phyloP scores from a whole-genome alignment of 2,329 filamentous ascomycete species.

The Chrysoporthe austroafricana region DNA sequence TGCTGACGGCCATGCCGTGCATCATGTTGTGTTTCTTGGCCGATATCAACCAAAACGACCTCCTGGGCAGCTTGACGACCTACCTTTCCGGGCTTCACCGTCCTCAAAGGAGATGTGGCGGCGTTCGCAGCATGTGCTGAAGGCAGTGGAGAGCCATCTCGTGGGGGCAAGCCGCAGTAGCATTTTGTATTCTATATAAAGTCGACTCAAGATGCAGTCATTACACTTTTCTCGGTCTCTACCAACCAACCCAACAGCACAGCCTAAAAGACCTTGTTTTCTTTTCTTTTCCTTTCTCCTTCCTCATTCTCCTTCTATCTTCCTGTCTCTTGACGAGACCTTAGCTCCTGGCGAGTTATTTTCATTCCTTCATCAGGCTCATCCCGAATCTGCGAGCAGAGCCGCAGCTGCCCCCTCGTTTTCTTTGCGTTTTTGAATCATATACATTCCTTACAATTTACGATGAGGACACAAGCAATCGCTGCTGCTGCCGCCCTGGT shows the following conservation, averaged over 20 bases:
- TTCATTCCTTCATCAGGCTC: slow-evolving; percentile 8
- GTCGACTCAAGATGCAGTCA: not conserved
- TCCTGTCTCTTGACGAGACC: slow-evolving; percentile 21
- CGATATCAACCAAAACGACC: not conserved
- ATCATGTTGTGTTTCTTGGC: not conserved
- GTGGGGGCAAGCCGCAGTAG: not conserved
- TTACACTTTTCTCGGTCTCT: not conserved
- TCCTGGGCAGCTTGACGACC: not conserved
- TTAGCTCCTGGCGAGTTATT: slow-evolving; percentile 20
- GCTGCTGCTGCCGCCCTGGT: slow-evolving; percentile 6
- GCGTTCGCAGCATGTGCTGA: not conserved
- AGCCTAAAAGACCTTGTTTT: not conserved
- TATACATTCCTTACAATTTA: not conserved
- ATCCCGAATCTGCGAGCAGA: slow-evolving; percentile 1
- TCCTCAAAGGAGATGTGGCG: not conserved
- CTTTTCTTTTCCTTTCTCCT: not conserved
- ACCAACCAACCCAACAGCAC: not conserved
- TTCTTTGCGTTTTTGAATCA: not conserved
- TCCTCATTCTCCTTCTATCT: not conserved
- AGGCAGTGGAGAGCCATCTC: not conserved
- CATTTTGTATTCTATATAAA: not conserved
- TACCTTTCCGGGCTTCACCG: not conserved
- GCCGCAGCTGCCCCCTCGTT: not conserved
- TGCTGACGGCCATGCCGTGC: slow-evolving; percentile 2
- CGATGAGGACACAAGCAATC: slow-evolving; percentile 17